Base-by-base conservation (phyloP, 2,329 filamentous ascomycete species). In the Microcyclosporella mali region DNA sequence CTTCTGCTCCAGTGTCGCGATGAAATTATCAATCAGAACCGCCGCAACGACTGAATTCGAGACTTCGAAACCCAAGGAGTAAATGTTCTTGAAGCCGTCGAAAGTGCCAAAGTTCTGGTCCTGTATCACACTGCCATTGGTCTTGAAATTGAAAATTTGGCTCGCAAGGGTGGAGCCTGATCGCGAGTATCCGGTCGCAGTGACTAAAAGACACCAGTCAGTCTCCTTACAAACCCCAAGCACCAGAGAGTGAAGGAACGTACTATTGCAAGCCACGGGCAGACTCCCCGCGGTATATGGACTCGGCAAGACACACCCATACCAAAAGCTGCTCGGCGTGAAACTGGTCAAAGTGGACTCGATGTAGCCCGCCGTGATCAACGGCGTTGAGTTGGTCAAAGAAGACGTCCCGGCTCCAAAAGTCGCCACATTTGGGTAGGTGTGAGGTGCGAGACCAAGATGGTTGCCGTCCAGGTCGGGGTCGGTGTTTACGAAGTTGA, bases 391-490 rank as follows among this genome's bases (percentile, higher is more conserved):
- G 2, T 33, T 25, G 3, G 40, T 40, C 12, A 51, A 19, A 14
- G 40, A 34, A 12, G 44, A 30, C 4, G 39, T 41, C 19, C 45
- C 45, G 15, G 45, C 42, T n/a, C 45, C 45, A 40, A 51, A 51
- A 1, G 45, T 46, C 3, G 48, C 48, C 15, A 33, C 48, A 31
- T 46, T 34, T 8, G 45, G 45, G 30, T 51, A 51, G 3, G 48
- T 47, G 18, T 51, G 45, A 25, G 48, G 48, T 11, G 48, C 48
- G 18, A 51, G 41, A 15, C 48, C 48, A 7, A 51, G 41, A 32
- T 51, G 48, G 33, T 51, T 51, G 19, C 48, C 45, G 33, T 51
- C 48, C 29, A 48, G 43, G 34, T 51, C 45, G 6, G 48, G 48
- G 29, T 51, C 48, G 7, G 48, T 51, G 29, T 51, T 42, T 32